Base-by-base conservation (phyloP, 495 filamentous ascomycete genomes). In the Hyphodiscus hymeniophilus region DNA sequence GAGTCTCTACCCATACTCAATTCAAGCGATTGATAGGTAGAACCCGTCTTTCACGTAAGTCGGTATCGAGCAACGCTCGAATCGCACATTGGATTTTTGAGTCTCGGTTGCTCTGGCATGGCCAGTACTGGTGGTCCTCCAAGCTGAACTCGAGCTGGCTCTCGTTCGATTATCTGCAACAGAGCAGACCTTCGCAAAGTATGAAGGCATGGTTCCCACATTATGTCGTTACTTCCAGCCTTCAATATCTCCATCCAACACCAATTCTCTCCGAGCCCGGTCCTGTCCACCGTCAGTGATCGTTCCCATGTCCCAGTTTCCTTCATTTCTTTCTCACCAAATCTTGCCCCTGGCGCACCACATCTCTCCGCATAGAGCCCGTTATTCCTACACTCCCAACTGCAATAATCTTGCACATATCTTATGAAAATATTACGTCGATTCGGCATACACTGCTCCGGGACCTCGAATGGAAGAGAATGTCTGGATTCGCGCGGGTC, bases 341-440 rank as follows among this genome's bases (percentile, higher is more conserved):
- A 56, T 18, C 52, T 50, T 26, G 57, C 50, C 41, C 45, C 52
- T 28, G 18, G 42, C 20, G 32, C 32, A 15, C 56, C 56, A 46
- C 42, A 50, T 22, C 56, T 50, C 23, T 31, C 45, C 24, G 16
- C 40, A 23, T 22, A 41, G 4, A 31, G 13, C 18, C 43, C 53
- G 45, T 60, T 55, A 28, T 57, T 60, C 32, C 45, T 52, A 44
- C 58, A 60, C 40, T 60, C 58, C 20, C n/a, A 46, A 16, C 36
- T 34, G 31, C 58, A 57, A 42, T 49, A 57, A 5, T 41, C 47
- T 23, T 52, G 50, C 7, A 43, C 35, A 17, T 47, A 34, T 33
- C 46, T 36, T 22, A 24, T 39, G 3, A 13, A 17, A 2, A 57
- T 50, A 47, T 62, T 66, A 18, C 39, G 23, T 23, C 12, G 13